Evolutionary conservation across 257 asterid species (phyloP).

Genomic region (Solanum verrucosum): DNA sequence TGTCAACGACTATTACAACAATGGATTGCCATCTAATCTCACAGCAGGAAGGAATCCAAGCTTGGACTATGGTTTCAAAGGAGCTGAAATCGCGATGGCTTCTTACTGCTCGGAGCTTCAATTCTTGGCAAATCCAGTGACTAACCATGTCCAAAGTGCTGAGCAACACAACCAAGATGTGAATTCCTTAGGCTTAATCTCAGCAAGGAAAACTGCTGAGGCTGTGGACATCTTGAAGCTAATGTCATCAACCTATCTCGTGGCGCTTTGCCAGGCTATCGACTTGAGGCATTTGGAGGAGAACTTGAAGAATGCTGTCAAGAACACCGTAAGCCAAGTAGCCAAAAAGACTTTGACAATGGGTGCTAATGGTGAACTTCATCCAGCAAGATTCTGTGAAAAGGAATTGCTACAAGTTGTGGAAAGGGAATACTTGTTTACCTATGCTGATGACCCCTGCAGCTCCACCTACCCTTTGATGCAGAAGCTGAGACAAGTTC

Average conservation of each 20-base stretch:
- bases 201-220: conserved; percentile 37
- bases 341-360: conserved; percentile 28
- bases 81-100: conserved; percentile 46
- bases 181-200: conserved; percentile 39
- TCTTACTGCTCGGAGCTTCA: conserved; percentile 44
- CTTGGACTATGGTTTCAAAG: conserved; percentile 44
- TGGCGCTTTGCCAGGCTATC: conserved; percentile 38
- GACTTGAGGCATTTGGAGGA: conserved; percentile 41
- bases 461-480: conserved; percentile 28
- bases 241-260: conserved; percentile 31
- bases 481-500: conserved; percentile 36
- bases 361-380: conserved; percentile 40
- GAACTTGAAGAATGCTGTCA: conserved; percentile 27
- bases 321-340: conserved; percentile 35
- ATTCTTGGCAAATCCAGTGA: conserved; percentile 37
- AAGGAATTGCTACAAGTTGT: conserved; percentile 38
- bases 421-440: conserved; percentile 28
- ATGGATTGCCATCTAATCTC: conserved; percentile 42
- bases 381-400: conserved; percentile 39
- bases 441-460: conserved; percentile 39
- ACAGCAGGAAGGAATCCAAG: conserved; percentile 38
- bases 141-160: conserved; percentile 39
- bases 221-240: conserved; percentile 37
- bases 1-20: conserved; percentile 40
- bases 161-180: conserved; percentile 55